These are phyloP conservation scores for Cryphonectria japonica DNA, from an alignment of 2,329 filamentous ascomycete genomes.

Conservation along the genomic window DNA sequence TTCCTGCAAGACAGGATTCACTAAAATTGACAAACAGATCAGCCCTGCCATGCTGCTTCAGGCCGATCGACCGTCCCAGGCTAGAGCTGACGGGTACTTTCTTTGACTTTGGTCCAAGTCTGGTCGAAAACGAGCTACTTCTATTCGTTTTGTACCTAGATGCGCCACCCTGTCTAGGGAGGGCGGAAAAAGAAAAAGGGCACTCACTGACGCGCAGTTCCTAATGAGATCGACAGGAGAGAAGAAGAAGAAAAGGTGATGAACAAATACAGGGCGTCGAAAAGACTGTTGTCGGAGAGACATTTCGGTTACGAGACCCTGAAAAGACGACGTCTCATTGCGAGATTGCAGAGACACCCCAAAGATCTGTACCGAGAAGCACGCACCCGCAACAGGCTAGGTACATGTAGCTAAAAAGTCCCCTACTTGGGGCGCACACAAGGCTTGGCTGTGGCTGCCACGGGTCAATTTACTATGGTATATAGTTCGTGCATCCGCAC, in stretches of 20 bases:
- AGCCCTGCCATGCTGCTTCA: not conserved
- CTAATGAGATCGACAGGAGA: not conserved
- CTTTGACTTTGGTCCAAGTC: not conserved
- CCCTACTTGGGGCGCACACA: not conserved
- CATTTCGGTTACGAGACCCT: slow-evolving; percentile 1
- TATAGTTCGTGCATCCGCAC: not conserved
- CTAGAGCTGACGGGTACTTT: not conserved
- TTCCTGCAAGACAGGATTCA: not conserved
- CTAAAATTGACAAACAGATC: not conserved
- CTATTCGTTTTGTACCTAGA: not conserved
- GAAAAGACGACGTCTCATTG: not conserved
- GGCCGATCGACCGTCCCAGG: not conserved
- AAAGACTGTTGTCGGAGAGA: not conserved
- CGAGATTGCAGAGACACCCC: not conserved
- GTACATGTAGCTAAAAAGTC: not conserved
- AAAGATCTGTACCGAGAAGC: not conserved
- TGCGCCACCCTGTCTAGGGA: not conserved
- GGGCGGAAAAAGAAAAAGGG: not conserved
- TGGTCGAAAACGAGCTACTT: not conserved
- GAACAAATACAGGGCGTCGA: not conserved
- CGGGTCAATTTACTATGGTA: not conserved
- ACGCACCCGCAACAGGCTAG: not conserved
- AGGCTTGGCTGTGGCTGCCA: not conserved
- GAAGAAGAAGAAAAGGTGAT: not conserved
- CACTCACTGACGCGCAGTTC: not conserved